Conservation (phyloP, 2,329 filamentous ascomycete species). For the Colletotrichum liaoningense region DNA sequence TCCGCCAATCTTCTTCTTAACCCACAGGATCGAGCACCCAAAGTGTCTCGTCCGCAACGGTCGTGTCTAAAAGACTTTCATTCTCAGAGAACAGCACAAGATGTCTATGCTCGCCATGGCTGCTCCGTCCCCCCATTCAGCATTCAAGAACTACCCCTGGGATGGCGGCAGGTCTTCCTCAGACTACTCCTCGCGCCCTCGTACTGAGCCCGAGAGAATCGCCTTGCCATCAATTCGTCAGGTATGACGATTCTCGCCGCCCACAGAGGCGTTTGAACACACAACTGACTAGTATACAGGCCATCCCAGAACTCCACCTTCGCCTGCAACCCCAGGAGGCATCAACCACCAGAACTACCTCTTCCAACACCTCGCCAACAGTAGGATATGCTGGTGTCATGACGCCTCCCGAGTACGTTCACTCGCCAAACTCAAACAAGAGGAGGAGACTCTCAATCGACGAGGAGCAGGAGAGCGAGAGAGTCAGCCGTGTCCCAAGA, state of each 20-base stretch:
- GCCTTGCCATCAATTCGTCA: conserved; percentile 65
- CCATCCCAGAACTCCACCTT: conserved; percentile 58
- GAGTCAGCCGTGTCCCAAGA: conserved; percentile 58
- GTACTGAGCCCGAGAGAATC: conserved; percentile 52
- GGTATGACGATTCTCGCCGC: conserved; percentile 48
- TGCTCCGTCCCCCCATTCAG: conserved; percentile 52
- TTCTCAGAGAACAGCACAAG: conserved; percentile 45
- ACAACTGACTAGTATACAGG: conserved; percentile 42
- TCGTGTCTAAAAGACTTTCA: conserved; percentile 38
- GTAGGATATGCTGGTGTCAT: conserved; percentile 43
- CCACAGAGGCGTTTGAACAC: conserved; percentile 13
- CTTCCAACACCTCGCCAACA: conserved; percentile 49
- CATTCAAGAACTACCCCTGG: conserved; percentile 55
- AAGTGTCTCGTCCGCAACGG: conserved; percentile 23
- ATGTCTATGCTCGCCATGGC: conserved; percentile 65
- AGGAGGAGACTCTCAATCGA: conserved; percentile 58
- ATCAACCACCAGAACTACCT: conserved; percentile 42
- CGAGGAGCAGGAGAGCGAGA: conserved; percentile 51
- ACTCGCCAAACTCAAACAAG: conserved; percentile 62
- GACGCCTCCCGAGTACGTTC: conserved; percentile 59
- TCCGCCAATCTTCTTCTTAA: conserved; percentile 38
- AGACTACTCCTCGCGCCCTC: conserved; percentile 49
- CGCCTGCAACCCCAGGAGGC: conserved; percentile 47
- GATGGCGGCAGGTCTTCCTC: conserved; percentile 46
- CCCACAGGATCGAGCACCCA: conserved; percentile 54